Conservation (phyloP, 139 green algal species). For the Dunaliella primolecta region DNA sequence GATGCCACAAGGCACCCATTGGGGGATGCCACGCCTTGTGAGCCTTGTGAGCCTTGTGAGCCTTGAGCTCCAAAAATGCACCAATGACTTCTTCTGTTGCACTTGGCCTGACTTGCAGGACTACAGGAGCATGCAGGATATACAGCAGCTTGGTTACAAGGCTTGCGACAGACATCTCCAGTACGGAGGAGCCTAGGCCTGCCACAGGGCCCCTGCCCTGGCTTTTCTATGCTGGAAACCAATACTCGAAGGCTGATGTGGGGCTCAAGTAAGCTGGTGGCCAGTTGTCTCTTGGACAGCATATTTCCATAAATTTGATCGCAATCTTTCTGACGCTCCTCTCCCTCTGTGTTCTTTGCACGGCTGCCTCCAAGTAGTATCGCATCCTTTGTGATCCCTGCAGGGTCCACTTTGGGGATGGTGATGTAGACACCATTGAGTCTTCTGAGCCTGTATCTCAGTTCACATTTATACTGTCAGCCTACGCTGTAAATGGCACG, state of each 20-base stretch:
- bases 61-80: too few species aligned
- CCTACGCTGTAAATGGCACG: conserved; percentile 51
- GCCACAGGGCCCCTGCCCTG: conserved; percentile 46
- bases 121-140: neutral
- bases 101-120: too few species aligned
- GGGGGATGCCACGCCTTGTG: too few species aligned
- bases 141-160: conserved; percentile 35
- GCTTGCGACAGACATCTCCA: neutral
- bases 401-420: conserved; percentile 28
- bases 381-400: too few species aligned
- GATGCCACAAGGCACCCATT: too few species aligned
- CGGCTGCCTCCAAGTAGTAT: too few species aligned
- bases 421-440: conserved; percentile 4
- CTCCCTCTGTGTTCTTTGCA: too few species aligned
- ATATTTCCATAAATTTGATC: too few species aligned
- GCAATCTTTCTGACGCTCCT: too few species aligned
- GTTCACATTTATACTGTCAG: conserved; percentile 47
- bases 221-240: conserved; percentile 46
- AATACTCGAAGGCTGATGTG: conserved; percentile 40
- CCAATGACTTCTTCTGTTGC: too few species aligned
- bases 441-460: neutral
- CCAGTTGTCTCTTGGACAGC: too few species aligned
- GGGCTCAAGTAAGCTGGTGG: conserved; percentile 42
- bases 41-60: too few species aligned
- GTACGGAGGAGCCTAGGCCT: conserved; percentile 1